These are phyloP conservation scores for Lagerstroemia speciosa DNA, from an alignment of 345 rosid species.

Conservation along the genomic window DNA sequence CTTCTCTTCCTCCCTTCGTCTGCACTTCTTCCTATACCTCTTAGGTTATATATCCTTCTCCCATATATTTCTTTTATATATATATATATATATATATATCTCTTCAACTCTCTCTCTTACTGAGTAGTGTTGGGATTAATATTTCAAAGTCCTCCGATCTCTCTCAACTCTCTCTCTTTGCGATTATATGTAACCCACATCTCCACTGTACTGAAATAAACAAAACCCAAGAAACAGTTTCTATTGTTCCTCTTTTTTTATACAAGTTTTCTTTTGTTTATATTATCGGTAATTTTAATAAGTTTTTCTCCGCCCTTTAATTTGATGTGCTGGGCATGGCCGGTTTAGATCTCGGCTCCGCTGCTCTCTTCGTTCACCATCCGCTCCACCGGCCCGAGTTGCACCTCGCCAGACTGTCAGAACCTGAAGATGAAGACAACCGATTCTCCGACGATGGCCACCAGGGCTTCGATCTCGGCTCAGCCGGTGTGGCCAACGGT, in stretches of 20 bases:
- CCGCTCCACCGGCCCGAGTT: conserved; percentile 53
- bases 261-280: conserved; percentile 16
- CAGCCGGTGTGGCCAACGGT: conserved; percentile 28
- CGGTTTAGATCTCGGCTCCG: conserved; percentile 56
- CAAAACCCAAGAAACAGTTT: conserved; percentile 1
- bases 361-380: conserved; percentile 46
- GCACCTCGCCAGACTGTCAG: conserved; percentile 25
- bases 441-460: conserved; percentile 11
- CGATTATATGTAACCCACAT: no score
- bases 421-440: conserved; percentile 27
- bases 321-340: conserved; percentile 37
- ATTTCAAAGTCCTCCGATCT: no score
- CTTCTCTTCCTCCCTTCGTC: conserved; percentile 8
- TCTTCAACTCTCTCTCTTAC: neutral
- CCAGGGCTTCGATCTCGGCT: conserved; percentile 41
- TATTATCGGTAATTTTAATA: conserved; percentile 14
- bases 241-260: neutral
- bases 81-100: neutral
- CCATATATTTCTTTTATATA: conserved; percentile 1
- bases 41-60: no score
- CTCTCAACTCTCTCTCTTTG: no score
- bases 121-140: neutral
- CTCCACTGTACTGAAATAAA: neutral
- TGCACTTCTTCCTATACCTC: conserved; percentile 15
- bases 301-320: conserved; percentile 14